These are phyloP conservation scores for Aspergillus aculeatinus DNA, from an alignment of 2,329 filamentous ascomycete genomes.

Conservation along the genomic window DNA sequence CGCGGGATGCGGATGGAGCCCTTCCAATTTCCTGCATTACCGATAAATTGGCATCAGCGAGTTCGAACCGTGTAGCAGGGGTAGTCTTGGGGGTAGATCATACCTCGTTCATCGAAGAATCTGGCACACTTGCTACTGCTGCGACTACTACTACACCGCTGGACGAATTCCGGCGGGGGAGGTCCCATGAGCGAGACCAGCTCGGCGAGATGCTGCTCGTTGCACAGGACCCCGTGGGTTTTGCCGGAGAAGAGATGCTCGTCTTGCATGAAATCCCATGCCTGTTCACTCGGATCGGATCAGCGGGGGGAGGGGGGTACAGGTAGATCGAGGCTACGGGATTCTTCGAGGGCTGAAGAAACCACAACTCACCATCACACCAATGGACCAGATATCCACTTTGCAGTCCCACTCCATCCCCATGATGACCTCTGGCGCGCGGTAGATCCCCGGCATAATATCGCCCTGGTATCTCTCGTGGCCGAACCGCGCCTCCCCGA, in stretches of 20 bases:
- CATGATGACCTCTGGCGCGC: slow-evolving; percentile 27
- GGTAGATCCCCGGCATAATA: slow-evolving; percentile 10
- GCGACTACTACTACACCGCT: background rate
- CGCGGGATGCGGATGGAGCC: slow-evolving; percentile 26
- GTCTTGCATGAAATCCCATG: slow-evolving; percentile 15
- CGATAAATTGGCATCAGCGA: background rate
- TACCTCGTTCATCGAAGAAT: slow-evolving; percentile 20
- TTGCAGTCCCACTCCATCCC: slow-evolving; percentile 25
- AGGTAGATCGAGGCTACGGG: too few species aligned
- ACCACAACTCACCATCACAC: slow-evolving; percentile 13
- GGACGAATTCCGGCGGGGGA: slow-evolving; percentile 15
- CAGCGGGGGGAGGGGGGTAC: too few species aligned
- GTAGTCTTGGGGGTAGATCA: background rate
- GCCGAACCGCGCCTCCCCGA: background rate
- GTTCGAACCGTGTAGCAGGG: too few species aligned
- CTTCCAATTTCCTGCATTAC: slow-evolving; percentile 28
- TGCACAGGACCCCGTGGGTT: slow-evolving; percentile 8
- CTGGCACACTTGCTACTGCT: slow-evolving; percentile 7
- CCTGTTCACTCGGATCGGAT: background rate
- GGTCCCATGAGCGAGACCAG: slow-evolving; percentile 23
- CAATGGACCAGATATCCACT: slow-evolving; percentile 31
- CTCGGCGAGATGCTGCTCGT: slow-evolving; percentile 22
- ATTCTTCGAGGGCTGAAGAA: too few species aligned
- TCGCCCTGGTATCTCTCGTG: background rate
- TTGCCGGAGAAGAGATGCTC: slow-evolving; percentile 16